These are phyloP conservation scores for Aureobasidium musti DNA, from an alignment of 2,329 filamentous ascomycete species.

Conservation along the genomic window DNA sequence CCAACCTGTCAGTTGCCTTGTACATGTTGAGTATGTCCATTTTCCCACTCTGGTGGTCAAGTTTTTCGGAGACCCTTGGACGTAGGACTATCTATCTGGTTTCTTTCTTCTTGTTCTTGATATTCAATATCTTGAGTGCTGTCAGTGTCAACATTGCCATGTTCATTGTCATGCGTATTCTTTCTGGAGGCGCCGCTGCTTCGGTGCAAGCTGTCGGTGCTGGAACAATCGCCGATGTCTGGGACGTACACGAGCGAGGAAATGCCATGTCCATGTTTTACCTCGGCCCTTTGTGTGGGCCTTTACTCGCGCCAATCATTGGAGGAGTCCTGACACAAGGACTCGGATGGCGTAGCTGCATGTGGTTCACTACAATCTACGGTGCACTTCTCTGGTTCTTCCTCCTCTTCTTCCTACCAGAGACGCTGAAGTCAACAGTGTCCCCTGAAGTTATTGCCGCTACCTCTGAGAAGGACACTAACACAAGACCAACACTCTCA, in stretches of 20 bases:
- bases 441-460: slow-evolving; percentile 38
- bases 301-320: slow-evolving; percentile 73
- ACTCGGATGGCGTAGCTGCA: slow-evolving; percentile 73
- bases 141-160: slow-evolving; percentile 69
- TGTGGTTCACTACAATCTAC: slow-evolving; percentile 76
- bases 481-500: slow-evolving; percentile 33
- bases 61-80: slow-evolving; percentile 71
- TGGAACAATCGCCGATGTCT: slow-evolving; percentile 80
- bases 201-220: slow-evolving; percentile 82
- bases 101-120: slow-evolving; percentile 70
- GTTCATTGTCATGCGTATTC: slow-evolving; percentile 74
- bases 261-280: slow-evolving; percentile 83
- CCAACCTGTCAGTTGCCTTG: slow-evolving; percentile 74
- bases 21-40: slow-evolving; percentile 85
- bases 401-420: slow-evolving; percentile 64
- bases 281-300: slow-evolving; percentile 73
- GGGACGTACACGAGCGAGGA: slow-evolving; percentile 71
- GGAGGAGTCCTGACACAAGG: slow-evolving; percentile 70
- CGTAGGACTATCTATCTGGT: slow-evolving; percentile 76
- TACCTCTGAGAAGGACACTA: slow-evolving; percentile 35
- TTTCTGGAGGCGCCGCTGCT: slow-evolving; percentile 74
- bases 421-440: slow-evolving; percentile 55
- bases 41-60: slow-evolving; percentile 85
- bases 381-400: slow-evolving; percentile 60
- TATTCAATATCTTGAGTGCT: slow-evolving; percentile 71